A percentile compares a stretch with the other conserved stretches of the same genome.
Conservation (phyloP, 805 yeast species). For the Candida coleopterorum region DNA sequence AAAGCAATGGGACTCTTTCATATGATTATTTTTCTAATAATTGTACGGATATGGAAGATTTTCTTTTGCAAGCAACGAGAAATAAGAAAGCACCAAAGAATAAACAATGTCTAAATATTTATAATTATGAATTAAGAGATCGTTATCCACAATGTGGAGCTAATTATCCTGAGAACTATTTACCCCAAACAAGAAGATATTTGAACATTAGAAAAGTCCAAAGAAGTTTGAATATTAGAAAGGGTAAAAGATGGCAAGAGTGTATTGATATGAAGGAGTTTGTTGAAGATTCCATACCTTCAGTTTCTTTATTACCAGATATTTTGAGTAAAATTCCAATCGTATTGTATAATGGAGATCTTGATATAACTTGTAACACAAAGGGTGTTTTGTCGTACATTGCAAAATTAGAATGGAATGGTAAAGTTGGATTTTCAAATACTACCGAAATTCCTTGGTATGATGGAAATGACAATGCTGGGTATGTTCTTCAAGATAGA, state of each 20-base stretch:
- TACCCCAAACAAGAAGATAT: conserved; percentile 46
- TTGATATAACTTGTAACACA: conserved; percentile 84
- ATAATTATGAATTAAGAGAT: conserved; percentile 70
- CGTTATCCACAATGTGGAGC: conserved; percentile 82
- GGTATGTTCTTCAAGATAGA: conserved; percentile 46
- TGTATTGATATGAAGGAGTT: conserved; percentile 53
- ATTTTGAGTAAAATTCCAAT: conserved; percentile 58
- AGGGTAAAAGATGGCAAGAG: conserved; percentile 63
- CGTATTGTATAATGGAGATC: conserved; percentile 78
- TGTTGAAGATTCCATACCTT: conserved; percentile 58
- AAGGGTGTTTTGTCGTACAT: conserved; percentile 69
- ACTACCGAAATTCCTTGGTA: conserved; percentile 37
- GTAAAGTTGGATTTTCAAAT: conserved; percentile 44
- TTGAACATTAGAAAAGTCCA: conserved; percentile 44
- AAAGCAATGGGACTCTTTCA: conserved; percentile 13
- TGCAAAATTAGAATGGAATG: conserved; percentile 60
- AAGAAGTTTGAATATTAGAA: conserved; percentile 46
- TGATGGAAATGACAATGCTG: conserved; percentile 35
- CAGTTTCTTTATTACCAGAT: conserved; percentile 61
- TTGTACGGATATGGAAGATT: conserved; percentile 47
- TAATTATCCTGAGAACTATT: conserved; percentile 81
- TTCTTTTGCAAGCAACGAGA: conserved; percentile 29
- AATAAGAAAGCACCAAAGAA: conserved; percentile 23
- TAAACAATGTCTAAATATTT: conserved; percentile 71
- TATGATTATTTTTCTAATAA: conserved; percentile 20